phyloP scores from a whole-genome alignment of 1,284 basidiomycete genomes.

The Naganishia sp. region DNA sequence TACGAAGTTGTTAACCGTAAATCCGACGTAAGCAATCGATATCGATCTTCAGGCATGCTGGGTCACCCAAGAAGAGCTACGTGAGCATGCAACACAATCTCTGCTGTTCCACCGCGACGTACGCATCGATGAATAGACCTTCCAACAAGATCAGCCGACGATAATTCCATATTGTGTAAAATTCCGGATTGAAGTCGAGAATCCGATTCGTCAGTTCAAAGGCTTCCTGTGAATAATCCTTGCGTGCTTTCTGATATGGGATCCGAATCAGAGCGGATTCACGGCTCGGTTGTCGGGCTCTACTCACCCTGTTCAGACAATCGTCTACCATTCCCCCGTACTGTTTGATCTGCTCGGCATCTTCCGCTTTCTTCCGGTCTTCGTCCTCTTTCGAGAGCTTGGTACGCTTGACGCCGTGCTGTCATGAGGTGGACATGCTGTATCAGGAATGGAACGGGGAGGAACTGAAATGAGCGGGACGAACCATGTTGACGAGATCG shows the following conservation, averaged over 20 bases:
- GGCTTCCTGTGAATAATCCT: constrained; percentile 68
- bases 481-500: too few relatives aligned
- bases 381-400: constrained; percentile 65
- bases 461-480: too few relatives aligned
- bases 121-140: constrained; percentile 72
- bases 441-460: too few relatives aligned
- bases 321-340: constrained; percentile 69
- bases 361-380: constrained; percentile 67
- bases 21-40: constrained; percentile 68
- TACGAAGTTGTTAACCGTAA: constrained; percentile 76
- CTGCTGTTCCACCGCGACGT: constrained; percentile 34
- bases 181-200: constrained; percentile 81
- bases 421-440: constrained; percentile 2
- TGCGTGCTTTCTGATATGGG: constrained; percentile 62
- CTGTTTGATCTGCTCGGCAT: constrained; percentile 70
- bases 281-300: neutral
- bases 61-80: neutral
- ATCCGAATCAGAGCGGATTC: neutral
- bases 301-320: constrained; percentile 65
- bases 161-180: constrained; percentile 93
- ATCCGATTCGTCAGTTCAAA: constrained; percentile 72
- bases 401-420: constrained; percentile 79
- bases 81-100: neutral
- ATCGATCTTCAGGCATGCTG: constrained; percentile 66
- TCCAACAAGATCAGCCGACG: constrained; percentile 71